Base-by-base conservation (phyloP, 768 basidiomycete genomes). In the Pleurotus eryngii region DNA sequence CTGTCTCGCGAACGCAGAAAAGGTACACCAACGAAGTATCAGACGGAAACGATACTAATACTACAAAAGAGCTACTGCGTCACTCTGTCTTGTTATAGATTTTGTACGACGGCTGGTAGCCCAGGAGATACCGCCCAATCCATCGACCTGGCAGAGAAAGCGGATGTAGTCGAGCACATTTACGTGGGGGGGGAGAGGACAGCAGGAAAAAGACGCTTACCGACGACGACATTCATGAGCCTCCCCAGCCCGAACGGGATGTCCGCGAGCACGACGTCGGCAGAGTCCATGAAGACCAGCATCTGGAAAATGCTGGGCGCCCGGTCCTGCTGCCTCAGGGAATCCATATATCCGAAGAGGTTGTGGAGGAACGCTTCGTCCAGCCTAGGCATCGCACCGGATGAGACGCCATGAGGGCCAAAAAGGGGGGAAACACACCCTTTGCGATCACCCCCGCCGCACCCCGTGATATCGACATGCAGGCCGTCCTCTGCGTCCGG, bases 341-440 rank as follows among this genome's bases (percentile, higher is more conserved):
- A 53, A 9, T 53, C 51, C 51, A 42, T 53, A 14, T 53, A 53
- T 14, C 51, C 51, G 39, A 42, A 53, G n/a, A 53, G 20, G 38
- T 53, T 53, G 22, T 53, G 51, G 51, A 53, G 42, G 18, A 53
- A 53, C 11, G 51, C 38, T 15, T 53, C 51, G 38, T 53, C 51
- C 37, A 53, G 24, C 15, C 51, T 53, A n/a, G 2, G 30, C 7
- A 8, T 0, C 30, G 8, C 30, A 2, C 8, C 42, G n/a, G n/a
- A 20, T 8, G 46, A 24, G 4, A 24, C 22, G 14, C 11, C 3
- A 2, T 6, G 46, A 46, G n/a, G 11, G 11, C 5, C 3, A 18
- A 24, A 18, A 5, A 1, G 15, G 11, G 49, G 3, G 0, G n/a
- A 14, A 3, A n/a, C 51, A 18, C 38, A 53, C 51, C 51, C 51